Percentiles rank a stretch among this genome's conserved stretches.
Evolutionary conservation across 208 protist genomes (phyloP).

Genomic region (Leishmania amazonensis): DNA sequence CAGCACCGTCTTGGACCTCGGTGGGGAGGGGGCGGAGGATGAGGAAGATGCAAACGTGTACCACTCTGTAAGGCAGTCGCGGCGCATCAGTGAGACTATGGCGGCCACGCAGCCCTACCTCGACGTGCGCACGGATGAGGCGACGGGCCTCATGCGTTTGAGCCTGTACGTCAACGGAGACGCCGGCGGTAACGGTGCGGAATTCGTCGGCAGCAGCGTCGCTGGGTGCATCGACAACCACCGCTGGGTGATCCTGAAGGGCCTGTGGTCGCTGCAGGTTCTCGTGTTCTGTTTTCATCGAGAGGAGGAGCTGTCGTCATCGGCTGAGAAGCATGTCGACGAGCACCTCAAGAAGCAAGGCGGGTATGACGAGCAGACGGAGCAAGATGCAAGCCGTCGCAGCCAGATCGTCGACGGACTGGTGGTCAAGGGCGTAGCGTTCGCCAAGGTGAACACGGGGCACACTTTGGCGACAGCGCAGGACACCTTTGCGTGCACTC

Average conservation of each 20-base stretch:
- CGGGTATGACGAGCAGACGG: neutral
- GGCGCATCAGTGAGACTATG: conserved; percentile 17
- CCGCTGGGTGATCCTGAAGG: conserved; percentile 48
- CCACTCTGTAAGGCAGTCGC: conserved; percentile 2
- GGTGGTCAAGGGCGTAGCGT: conserved; percentile 26
- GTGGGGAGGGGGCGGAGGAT: neutral
- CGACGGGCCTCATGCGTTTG: conserved; percentile 36
- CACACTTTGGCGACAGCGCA: neutral
- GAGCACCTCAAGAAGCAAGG: neutral
- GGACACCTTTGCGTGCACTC: conserved; percentile 42
- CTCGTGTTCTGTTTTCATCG: conserved; percentile 39
- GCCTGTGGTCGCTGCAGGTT: conserved; percentile 35
- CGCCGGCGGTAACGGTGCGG: conserved; percentile 28
- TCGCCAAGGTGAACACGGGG: conserved; percentile 15
- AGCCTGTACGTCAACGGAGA: conserved; percentile 42
- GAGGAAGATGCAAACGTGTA: conserved; percentile 14
- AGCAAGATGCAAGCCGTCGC: conserved; percentile 6
- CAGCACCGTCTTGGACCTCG: neutral
- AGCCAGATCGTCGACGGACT: conserved; percentile 24
- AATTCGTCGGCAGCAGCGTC: conserved; percentile 30
- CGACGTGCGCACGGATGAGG: conserved; percentile 35
- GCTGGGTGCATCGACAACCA: conserved; percentile 54
- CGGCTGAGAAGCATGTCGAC: neutral
- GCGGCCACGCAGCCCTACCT: conserved; percentile 31
- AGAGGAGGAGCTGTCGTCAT: neutral